Evolutionary conservation across 2,329 filamentous ascomycete genomes (phyloP).

Genomic region (Chaetoscypha palmicola): DNA sequence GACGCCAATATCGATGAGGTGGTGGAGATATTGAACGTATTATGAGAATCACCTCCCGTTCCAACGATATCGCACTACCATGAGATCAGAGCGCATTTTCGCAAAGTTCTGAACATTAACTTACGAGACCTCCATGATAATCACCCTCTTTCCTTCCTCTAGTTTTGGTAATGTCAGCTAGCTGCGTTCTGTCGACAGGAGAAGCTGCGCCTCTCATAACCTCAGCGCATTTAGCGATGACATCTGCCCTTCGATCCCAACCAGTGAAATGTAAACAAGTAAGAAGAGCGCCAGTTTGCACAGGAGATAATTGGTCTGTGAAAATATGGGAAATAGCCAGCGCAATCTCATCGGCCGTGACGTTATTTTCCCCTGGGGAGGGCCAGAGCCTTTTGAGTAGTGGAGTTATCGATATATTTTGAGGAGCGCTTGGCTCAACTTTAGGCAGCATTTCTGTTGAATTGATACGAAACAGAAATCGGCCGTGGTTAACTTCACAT

Average conservation of each 20-base stretch:
- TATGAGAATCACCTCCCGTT: slow-evolving; percentile 91
- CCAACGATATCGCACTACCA: slow-evolving; percentile 85
- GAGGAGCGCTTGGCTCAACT: slow-evolving; percentile 20
- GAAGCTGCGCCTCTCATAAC: slow-evolving; percentile 79
- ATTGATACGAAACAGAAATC: no score
- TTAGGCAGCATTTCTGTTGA: slow-evolving; percentile 18
- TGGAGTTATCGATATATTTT: slow-evolving; percentile 50
- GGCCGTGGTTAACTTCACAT: no score
- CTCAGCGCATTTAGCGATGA: slow-evolving; percentile 76
- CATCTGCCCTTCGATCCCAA: slow-evolving; percentile 74
- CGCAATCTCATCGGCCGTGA: slow-evolving; percentile 76
- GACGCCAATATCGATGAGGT: slow-evolving; percentile 90
- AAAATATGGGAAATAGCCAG: slow-evolving; percentile 88
- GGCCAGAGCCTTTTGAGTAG: slow-evolving; percentile 69
- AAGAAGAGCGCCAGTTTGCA: slow-evolving; percentile 79
- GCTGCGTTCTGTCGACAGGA: slow-evolving; percentile 56
- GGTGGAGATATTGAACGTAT: slow-evolving; percentile 97
- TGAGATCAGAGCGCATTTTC: slow-evolving; percentile 9
- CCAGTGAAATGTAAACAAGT: slow-evolving; percentile 90
- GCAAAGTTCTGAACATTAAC: slow-evolving; percentile 27
- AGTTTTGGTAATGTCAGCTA: slow-evolving; percentile 54
- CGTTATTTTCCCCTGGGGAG: slow-evolving; percentile 37
- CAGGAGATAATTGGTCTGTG: slow-evolving; percentile 78
- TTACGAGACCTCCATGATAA: slow-evolving; percentile 78
- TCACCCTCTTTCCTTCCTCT: slow-evolving; percentile 59